phyloP scores from a whole-genome alignment of 208 protist genomes.

The Leishmania tarentolae region DNA sequence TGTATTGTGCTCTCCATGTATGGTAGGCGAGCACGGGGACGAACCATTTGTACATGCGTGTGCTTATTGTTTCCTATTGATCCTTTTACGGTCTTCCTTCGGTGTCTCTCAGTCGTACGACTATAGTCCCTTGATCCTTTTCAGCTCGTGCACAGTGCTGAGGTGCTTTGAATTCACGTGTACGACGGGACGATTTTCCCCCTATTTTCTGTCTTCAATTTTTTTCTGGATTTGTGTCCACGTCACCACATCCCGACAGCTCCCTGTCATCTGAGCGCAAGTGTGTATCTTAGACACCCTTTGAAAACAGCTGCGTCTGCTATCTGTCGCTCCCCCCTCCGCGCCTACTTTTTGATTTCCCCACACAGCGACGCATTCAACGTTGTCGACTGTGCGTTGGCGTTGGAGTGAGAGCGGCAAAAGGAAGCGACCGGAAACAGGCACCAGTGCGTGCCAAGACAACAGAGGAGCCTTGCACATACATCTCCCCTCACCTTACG shows the following conservation, averaged over 20 bases:
- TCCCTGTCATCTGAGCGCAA: neutral
- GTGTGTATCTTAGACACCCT: neutral
- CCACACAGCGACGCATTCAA: neutral
- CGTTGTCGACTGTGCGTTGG: neutral
- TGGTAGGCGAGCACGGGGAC: too few species aligned
- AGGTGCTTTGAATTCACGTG: neutral
- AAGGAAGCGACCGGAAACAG: neutral
- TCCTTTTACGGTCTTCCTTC: neutral
- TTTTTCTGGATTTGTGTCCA: neutral
- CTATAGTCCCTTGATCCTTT: neutral
- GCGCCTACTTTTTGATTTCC: neutral
- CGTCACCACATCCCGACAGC: neutral
- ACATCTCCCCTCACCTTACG: neutral
- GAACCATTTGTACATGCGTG: neutral
- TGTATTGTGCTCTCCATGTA: neutral
- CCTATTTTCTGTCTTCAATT: slow-evolving; percentile 12
- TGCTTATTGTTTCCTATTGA: neutral
- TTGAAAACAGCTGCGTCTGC: neutral
- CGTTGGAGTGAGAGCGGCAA: neutral
- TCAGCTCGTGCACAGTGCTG: neutral
- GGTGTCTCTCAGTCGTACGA: neutral
- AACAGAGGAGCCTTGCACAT: neutral
- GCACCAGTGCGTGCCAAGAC: neutral
- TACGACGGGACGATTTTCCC: neutral
- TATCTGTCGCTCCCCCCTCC: neutral